Percentiles rank a stretch among this genome's conserved stretches.
phyloP scores from a whole-genome alignment of 2,329 filamentous ascomycete genomes.

The Bipolaris gigantea region DNA sequence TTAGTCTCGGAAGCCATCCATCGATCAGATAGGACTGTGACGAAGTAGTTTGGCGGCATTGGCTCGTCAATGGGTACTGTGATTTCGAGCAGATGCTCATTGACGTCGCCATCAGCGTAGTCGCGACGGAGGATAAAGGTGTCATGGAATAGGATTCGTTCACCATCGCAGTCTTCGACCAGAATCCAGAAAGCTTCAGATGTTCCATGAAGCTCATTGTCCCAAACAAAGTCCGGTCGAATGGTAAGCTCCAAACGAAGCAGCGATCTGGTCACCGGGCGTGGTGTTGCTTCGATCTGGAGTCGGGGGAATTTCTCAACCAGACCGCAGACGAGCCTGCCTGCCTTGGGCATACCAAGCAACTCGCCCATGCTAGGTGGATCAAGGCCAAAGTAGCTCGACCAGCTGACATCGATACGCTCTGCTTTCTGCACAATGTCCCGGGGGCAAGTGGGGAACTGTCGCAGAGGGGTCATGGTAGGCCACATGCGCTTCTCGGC shows the following conservation, averaged over 20 bases:
- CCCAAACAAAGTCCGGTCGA: conserved; percentile 94
- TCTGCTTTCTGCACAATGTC: conserved; percentile 93
- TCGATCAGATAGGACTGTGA: conserved; percentile 88
- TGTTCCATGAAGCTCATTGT: conserved; percentile 81
- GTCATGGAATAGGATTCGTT: conserved; percentile 93
- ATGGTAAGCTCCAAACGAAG: conserved; percentile 87
- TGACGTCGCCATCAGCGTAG: conserved; percentile 81
- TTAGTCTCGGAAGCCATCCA: conserved; percentile 99
- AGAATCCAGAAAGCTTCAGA: conserved; percentile 97
- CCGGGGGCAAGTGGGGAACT: conserved; percentile 75
- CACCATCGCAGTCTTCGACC: conserved; percentile 95
- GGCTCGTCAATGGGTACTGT: conserved; percentile 96
- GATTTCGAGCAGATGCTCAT: conserved; percentile 93
- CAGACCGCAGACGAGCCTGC: conserved; percentile 79
- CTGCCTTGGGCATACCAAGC: conserved; percentile 85
- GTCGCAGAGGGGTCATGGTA: conserved; percentile 92
- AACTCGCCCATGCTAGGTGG: conserved; percentile 95
- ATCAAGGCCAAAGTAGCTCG: conserved; percentile 92
- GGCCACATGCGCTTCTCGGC: conserved; percentile 99
- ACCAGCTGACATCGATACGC: conserved; percentile 91
- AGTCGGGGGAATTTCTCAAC: conserved; percentile 92
- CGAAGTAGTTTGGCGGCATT: conserved; percentile 98
- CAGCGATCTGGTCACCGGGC: conserved; percentile 93
- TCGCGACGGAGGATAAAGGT: conserved; percentile 89
- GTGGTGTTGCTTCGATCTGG: conserved; percentile 89